phyloP scores from a whole-genome alignment of 805 yeast genomes.

The Wickerhamomyces tratensis region DNA sequence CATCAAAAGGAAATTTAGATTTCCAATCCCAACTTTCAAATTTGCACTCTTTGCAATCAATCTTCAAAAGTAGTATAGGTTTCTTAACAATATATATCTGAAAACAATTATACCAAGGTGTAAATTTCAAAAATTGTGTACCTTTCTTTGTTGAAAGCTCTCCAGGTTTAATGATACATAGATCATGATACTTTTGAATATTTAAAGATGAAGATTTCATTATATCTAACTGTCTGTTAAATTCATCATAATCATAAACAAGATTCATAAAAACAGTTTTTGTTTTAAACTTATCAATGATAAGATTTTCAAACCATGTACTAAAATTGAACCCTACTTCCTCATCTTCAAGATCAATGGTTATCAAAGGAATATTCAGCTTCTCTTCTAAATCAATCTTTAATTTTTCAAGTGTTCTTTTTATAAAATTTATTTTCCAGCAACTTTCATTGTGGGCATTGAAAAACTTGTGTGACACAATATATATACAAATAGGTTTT shows the following conservation, averaged over 20 bases:
- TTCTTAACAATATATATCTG: conserved; percentile 17
- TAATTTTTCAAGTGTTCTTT: conserved; percentile 23
- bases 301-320: conserved; percentile 14
- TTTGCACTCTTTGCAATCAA: conserved; percentile 1
- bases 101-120: conserved; percentile 42
- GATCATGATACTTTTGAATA: conserved; percentile 25
- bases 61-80: conserved; percentile 1
- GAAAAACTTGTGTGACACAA: conserved; percentile 30
- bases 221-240: conserved; percentile 20
- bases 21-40: conserved; percentile 7
- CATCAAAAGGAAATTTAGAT: conserved; percentile 1
- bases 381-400: conserved; percentile 18
- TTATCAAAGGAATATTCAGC: conserved; percentile 27
- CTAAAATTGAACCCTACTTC: conserved; percentile 5
- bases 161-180: conserved; percentile 33
- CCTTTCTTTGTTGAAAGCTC: conserved; percentile 30
- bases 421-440: conserved; percentile 30
- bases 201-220: conserved; percentile 7
- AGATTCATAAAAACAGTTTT: conserved; percentile 19
- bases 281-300: conserved; percentile 5
- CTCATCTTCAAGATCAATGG: conserved; percentile 15
- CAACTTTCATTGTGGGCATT: conserved; percentile 33
- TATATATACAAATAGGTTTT: conserved; percentile 31
- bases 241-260: conserved; percentile 27
- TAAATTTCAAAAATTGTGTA: conserved; percentile 34